Evolutionary conservation across 176 grass and related monocot genomes (phyloP).

Genomic region (Panicum miliaceum): DNA sequence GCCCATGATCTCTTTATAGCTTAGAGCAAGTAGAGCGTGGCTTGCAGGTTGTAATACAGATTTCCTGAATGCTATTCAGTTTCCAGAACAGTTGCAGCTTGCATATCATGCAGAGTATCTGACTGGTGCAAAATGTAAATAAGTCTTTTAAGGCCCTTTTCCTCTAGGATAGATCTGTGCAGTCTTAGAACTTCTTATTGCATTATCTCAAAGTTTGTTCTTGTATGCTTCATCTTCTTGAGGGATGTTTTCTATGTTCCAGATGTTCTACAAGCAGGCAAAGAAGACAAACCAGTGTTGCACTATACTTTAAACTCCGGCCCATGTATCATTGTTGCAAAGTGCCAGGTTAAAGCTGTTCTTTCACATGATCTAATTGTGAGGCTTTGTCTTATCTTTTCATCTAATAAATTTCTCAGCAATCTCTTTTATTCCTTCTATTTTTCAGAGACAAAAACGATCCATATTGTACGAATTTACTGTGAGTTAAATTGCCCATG

Average conservation of each 20-base stretch:
- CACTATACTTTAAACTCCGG: conserved; percentile 68
- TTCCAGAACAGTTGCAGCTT: background rate
- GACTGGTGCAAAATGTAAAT: background rate
- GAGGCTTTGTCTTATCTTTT: background rate
- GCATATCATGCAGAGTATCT: background rate
- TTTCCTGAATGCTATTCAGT: background rate
- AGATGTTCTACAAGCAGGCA: conserved; percentile 99
- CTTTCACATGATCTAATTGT: background rate
- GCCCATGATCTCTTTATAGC: background rate
- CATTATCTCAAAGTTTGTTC: conserved; percentile 9
- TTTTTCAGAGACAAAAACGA: conserved; percentile 34
- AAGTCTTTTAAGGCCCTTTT: background rate
- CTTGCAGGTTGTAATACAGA: conserved; percentile 6
- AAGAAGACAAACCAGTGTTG: conserved; percentile 98
- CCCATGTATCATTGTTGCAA: conserved; percentile 35
- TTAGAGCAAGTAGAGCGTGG: background rate
- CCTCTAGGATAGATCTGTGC: background rate
- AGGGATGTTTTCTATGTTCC: conserved; percentile 38
- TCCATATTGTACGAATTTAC: conserved; percentile 30
- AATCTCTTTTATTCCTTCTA: background rate
- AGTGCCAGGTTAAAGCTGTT: conserved; percentile 34
- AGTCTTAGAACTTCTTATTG: background rate
- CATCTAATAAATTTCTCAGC: conserved; percentile 32
- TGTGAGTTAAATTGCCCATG: conserved; percentile 35
- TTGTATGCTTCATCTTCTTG: conserved; percentile 18